Evolutionary conservation across 768 basidiomycete species (phyloP).

Genomic region (Panaeolus papilionaceus): DNA sequence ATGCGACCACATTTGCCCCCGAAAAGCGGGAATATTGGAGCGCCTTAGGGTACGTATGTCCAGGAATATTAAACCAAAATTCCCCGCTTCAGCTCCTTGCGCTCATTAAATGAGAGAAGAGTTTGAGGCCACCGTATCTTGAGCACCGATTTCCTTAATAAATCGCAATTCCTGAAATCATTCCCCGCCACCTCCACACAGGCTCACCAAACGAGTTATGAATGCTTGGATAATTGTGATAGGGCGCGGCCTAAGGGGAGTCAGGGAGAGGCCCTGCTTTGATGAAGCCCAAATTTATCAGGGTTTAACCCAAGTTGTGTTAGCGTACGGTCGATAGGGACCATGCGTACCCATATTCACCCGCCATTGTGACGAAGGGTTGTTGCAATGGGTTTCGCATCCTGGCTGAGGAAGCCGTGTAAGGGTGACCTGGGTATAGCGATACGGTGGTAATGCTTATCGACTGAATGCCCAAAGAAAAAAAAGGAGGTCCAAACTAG

Average conservation of each 20-base stretch:
- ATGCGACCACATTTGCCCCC: neutral
- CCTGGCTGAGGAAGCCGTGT: neutral
- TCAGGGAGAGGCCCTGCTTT: neutral
- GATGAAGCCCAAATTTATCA: neutral
- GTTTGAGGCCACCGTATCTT: neutral
- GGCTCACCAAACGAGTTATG: neutral
- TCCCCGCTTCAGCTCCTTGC: neutral
- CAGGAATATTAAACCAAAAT: too few species aligned
- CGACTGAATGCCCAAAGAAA: too few species aligned
- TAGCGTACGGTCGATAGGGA: neutral
- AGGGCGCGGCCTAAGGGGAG: neutral
- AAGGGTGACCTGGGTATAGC: neutral
- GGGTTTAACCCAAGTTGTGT: neutral
- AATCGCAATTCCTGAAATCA: neutral
- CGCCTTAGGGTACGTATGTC: neutral
- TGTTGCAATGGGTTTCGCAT: neutral
- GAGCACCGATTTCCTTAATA: neutral
- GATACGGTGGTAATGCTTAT: neutral
- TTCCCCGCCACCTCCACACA: slow-evolving; percentile 9
- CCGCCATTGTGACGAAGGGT: neutral
- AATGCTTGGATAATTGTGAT: slow-evolving; percentile 10
- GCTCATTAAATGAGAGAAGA: neutral
- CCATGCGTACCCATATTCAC: neutral
- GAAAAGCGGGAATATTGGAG: neutral
- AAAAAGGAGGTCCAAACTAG: too few species aligned